A percentile compares a stretch with the other conserved stretches of the same genome.
Evolutionary conservation across 352 stramenopile genomes (phyloP).

Genomic region (Hyaloperonospora brassicae): DNA sequence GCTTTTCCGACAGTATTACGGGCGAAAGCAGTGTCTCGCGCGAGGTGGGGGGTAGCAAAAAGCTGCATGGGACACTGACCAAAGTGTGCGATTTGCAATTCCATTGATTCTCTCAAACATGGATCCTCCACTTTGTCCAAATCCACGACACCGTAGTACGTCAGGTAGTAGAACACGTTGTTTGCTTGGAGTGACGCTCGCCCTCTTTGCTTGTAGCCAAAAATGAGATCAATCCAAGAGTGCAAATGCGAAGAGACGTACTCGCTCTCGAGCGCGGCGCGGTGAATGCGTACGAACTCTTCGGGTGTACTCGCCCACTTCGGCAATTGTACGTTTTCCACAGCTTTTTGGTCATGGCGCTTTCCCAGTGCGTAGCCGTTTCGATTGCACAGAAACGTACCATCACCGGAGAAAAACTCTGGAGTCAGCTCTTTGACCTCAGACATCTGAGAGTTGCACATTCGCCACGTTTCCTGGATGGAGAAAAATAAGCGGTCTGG

Average conservation of each 20-base stretch:
- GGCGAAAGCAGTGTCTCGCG: conserved; percentile 34
- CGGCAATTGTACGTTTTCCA: conserved; percentile 94
- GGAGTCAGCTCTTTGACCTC: conserved; percentile 99
- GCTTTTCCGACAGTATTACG: conserved; percentile 21
- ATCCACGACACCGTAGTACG: conserved; percentile 93
- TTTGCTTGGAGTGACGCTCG: conserved; percentile 88
- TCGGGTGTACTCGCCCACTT: conserved; percentile 93
- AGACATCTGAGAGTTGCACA: conserved; percentile 94
- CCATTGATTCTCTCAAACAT: conserved; percentile 89
- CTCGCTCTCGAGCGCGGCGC: conserved; percentile 96
- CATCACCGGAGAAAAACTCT: conserved; percentile 92
- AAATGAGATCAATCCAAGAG: conserved; percentile 99
- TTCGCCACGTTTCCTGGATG: conserved; percentile 93
- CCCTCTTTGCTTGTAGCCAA: conserved; percentile 97
- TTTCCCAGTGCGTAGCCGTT: conserved; percentile 95
- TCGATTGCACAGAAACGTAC: conserved; percentile 93
- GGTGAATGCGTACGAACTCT: conserved; percentile 94
- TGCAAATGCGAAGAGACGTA: conserved; percentile 96
- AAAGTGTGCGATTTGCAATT: conserved; percentile 98
- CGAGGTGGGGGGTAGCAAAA: conserved; percentile 71
- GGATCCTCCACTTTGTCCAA: conserved; percentile 94
- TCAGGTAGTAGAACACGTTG: conserved; percentile 95
- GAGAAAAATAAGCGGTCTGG: conserved; percentile 96
- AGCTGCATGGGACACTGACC: conserved; percentile 97
- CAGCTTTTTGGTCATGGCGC: conserved; percentile 54